phyloP scores from a whole-genome alignment of 305 asterid species.

The Rubia balearica region DNA sequence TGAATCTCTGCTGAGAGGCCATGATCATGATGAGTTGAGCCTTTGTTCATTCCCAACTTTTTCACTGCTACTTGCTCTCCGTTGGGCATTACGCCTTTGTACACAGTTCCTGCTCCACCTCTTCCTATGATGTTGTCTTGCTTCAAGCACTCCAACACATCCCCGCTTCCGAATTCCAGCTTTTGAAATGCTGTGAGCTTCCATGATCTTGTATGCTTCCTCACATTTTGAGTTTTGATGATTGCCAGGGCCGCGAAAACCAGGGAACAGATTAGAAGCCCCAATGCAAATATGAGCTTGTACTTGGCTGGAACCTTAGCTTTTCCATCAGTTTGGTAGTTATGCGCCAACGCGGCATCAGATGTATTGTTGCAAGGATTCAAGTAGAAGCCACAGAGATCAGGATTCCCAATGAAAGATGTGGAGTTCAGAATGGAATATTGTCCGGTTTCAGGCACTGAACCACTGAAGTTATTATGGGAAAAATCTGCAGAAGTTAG shows the following conservation, averaged over 20 bases:
- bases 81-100: slow-evolving; percentile 29
- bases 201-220: slow-evolving; percentile 27
- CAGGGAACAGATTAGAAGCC: slow-evolving; percentile 30
- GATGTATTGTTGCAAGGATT: slow-evolving; percentile 25
- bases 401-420: slow-evolving; percentile 34
- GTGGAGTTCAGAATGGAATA: slow-evolving; percentile 33
- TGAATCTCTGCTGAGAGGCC: slow-evolving; percentile 40
- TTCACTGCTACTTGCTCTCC: slow-evolving; percentile 36
- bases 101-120: slow-evolving; percentile 43
- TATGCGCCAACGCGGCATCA: slow-evolving; percentile 10
- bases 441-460: slow-evolving; percentile 38
- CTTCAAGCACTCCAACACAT: slow-evolving; percentile 32
- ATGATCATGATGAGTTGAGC: slow-evolving; percentile 27
- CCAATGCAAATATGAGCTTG: slow-evolving; percentile 37
- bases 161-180: slow-evolving; percentile 34
- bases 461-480: slow-evolving; percentile 37
- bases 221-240: slow-evolving; percentile 28
- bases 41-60: slow-evolving; percentile 33
- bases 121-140: slow-evolving; percentile 37
- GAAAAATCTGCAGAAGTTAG: slow-evolving; percentile 44
- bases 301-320: slow-evolving; percentile 30
- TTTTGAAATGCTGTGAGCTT: slow-evolving; percentile 39
- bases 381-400: slow-evolving; percentile 29
- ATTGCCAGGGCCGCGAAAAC: slow-evolving; percentile 31
- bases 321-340: slow-evolving; percentile 16